Evolutionary conservation across 2,329 filamentous ascomycete species (phyloP).

Genomic region (Alternaria consortialis): DNA sequence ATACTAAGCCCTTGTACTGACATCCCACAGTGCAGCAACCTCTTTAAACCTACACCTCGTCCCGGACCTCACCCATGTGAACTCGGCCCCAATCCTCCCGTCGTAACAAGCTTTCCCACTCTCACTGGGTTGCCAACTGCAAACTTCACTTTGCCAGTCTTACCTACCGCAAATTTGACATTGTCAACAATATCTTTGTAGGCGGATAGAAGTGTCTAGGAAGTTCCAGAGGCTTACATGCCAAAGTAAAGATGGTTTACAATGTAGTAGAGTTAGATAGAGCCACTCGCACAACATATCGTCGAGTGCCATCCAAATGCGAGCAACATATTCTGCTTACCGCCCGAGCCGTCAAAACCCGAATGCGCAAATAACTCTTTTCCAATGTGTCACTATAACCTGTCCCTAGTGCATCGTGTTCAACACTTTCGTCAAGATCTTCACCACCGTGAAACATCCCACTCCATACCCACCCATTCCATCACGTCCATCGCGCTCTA

Average conservation of each 20-base stretch:
- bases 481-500: neutral
- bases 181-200: neutral
- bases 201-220: neutral
- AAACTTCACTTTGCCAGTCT: slow-evolving; percentile 11
- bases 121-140: slow-evolving; percentile 9
- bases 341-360: neutral
- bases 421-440: neutral
- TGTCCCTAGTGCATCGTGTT: neutral
- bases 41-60: slow-evolving; percentile 35
- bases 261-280: neutral
- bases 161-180: slow-evolving; percentile 9
- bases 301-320: neutral
- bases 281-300: neutral
- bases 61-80: slow-evolving; percentile 43
- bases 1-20: neutral
- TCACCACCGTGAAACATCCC: neutral
- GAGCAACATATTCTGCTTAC: neutral
- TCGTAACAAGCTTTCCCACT: slow-evolving; percentile 4
- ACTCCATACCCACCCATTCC: neutral
- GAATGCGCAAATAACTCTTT: neutral
- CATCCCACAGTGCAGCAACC: slow-evolving; percentile 31
- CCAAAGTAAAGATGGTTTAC: neutral
- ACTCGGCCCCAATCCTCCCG: slow-evolving; percentile 21
- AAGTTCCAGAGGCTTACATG: neutral
- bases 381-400: neutral